phyloP scores from a whole-genome alignment of 345 rosid species.

The Camelina neglecta region DNA sequence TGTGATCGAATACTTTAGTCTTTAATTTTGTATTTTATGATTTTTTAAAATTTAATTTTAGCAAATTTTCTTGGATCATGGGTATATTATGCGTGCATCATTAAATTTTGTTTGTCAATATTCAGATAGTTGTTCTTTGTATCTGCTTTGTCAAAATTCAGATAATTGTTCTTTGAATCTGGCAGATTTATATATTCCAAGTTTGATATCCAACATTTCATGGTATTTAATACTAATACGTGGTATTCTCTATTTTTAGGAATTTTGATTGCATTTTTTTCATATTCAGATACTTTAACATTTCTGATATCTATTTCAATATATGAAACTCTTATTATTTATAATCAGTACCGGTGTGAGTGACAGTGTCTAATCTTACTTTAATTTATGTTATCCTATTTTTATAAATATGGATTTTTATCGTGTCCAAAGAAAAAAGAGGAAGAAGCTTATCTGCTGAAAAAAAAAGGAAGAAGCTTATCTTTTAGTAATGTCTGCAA shows the following conservation, averaged over 20 bases:
- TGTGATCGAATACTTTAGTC: neutral
- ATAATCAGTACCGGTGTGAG: no score
- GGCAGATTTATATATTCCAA: neutral
- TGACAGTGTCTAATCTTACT: neutral
- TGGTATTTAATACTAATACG: neutral
- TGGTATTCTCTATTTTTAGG: no score
- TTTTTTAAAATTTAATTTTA: neutral
- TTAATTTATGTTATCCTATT: no score
- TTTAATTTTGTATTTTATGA: neutral
- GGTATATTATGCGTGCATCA: no score
- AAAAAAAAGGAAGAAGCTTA: neutral
- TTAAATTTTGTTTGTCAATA: no score
- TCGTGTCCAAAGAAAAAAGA: no score
- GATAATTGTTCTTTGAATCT: no score
- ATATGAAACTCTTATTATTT: neutral
- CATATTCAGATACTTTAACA: neutral
- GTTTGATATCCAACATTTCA: neutral
- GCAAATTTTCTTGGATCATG: neutral
- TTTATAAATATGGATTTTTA: neutral
- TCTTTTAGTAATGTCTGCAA: conserved; percentile 18
- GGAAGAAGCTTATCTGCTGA: no score
- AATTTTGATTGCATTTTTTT: neutral
- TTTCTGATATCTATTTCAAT: neutral
- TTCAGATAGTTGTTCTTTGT: no score
- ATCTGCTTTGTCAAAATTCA: no score